Evolutionary conservation across 352 stramenopile species (phyloP).

Genomic region (Pythium folliculosum): DNA sequence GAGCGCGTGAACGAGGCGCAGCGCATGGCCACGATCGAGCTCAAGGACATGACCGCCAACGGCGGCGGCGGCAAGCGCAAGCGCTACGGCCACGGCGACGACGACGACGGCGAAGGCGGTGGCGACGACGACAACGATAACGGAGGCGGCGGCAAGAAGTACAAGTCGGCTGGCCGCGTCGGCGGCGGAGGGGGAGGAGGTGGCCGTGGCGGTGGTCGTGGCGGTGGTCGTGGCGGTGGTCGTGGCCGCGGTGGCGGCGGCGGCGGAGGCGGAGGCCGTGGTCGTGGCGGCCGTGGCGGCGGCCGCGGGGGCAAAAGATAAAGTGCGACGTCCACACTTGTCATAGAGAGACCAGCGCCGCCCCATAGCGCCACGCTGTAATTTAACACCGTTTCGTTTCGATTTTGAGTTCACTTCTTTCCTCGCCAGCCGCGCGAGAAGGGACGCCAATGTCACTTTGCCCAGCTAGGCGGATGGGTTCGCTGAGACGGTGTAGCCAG

Average conservation of each 20-base stretch:
- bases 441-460: no score
- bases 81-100: conserved; percentile 59
- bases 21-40: conserved; percentile 91
- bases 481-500: no score
- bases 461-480: no score
- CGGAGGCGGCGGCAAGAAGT: conserved; percentile 55
- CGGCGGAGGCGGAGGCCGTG: conserved; percentile 13
- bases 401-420: background rate
- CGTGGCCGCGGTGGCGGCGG: conserved; percentile 33
- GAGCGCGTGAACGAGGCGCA: conserved; percentile 98
- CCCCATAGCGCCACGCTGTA: no score
- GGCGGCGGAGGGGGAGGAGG: conserved; percentile 30
- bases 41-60: conserved; percentile 81
- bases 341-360: no score
- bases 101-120: conserved; percentile 45
- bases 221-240: conserved; percentile 26
- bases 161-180: conserved; percentile 76
- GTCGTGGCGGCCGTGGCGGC: conserved; percentile 20
- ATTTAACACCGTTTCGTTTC: no score
- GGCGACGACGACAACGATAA: conserved; percentile 28
- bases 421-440: no score
- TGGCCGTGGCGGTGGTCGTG: conserved; percentile 11
- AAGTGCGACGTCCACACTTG: background rate
- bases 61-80: conserved; percentile 56
- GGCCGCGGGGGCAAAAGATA: conserved; percentile 23